Evolutionary conservation across 1,284 basidiomycete genomes (phyloP), one percentile per base, ranked within the genome.

Genomic region (Lignosus rhinocerotis): DNA sequence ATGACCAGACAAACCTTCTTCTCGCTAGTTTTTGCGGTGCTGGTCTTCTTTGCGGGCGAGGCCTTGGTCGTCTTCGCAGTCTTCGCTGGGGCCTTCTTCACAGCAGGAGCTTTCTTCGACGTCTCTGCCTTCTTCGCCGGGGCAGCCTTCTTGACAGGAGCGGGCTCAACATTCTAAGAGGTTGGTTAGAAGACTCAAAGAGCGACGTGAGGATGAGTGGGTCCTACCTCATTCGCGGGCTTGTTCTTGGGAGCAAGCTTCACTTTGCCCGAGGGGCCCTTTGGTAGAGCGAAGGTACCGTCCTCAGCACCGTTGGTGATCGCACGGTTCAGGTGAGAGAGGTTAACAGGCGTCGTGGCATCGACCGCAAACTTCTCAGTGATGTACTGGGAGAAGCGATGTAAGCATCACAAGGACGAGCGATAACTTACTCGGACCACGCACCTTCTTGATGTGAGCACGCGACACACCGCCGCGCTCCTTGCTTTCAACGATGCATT

Each of bases 401-500:
- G 46, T 41, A 17, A 48, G 45, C 14, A 39, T n/a, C 19, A 1
- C 11, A 12, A 6, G 7, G 11, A 53, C 38, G 32, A 25, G 51
- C 34, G 56, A 52, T 52, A 50, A 52, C 32, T 2, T 25, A 2
- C 31, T 19, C 17, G 17, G 12, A 36, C n/a, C 30, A 64, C 61
- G 50, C 38, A 64, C 65, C 93, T 94, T 96, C 85, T 96, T 96
- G 77, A 97, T 92, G 67, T 88, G 87, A 54, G 89, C 87, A 53
- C 94, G 90, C 62, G 94, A 95, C 62, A 96, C 92, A 72, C 94
- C 94, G 63, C 76, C 72, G 63, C 94, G 91, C 30, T 90, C 87
- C 41, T 84, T 81, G 75, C 89, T 79, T 44, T 81, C 83, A 59
- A 81, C 75, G 75, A 96, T 92, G 69, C 92, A 93, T 79, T 94